These are phyloP conservation scores for Cryptosporidium muris DNA, from an alignment of 169 alveolate species.

Conservation along the genomic window DNA sequence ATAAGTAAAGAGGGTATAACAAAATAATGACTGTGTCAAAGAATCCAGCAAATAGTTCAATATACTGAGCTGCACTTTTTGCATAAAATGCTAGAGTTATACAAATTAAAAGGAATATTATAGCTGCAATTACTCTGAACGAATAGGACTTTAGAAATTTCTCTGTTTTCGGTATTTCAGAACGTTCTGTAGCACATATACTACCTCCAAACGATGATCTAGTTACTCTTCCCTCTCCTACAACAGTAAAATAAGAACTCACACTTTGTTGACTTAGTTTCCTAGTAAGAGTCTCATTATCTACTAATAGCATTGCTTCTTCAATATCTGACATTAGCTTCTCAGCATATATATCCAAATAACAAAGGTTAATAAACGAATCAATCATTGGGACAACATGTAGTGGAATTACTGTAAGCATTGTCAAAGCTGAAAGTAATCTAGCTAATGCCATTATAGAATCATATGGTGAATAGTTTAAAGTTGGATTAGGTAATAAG, in stretches of 20 bases:
- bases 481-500: constrained; percentile 53
- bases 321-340: constrained; percentile 39
- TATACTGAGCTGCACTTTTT: constrained; percentile 64
- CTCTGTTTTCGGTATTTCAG: neutral
- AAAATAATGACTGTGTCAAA: constrained; percentile 48
- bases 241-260: constrained; percentile 51
- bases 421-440: constrained; percentile 40
- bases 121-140: constrained; percentile 13
- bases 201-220: neutral
- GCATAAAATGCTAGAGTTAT: constrained; percentile 41
- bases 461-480: constrained; percentile 60
- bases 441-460: constrained; percentile 54
- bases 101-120: constrained; percentile 31
- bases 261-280: constrained; percentile 53
- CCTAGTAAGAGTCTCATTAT: neutral
- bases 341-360: constrained; percentile 23
- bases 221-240: constrained; percentile 6
- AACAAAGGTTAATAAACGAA: constrained; percentile 20
- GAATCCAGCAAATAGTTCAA: constrained; percentile 67
- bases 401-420: constrained; percentile 65
- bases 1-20: constrained; percentile 39
- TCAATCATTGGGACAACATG: constrained; percentile 57
- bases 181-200: neutral
- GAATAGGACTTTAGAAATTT: constrained; percentile 5
- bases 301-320: constrained; percentile 41